A percentile compares a stretch with the other conserved stretches of the same genome.
These are phyloP conservation scores for Metarhizium rileyi DNA, from an alignment of 2,329 filamentous ascomycete species.

Conservation along the genomic window DNA sequence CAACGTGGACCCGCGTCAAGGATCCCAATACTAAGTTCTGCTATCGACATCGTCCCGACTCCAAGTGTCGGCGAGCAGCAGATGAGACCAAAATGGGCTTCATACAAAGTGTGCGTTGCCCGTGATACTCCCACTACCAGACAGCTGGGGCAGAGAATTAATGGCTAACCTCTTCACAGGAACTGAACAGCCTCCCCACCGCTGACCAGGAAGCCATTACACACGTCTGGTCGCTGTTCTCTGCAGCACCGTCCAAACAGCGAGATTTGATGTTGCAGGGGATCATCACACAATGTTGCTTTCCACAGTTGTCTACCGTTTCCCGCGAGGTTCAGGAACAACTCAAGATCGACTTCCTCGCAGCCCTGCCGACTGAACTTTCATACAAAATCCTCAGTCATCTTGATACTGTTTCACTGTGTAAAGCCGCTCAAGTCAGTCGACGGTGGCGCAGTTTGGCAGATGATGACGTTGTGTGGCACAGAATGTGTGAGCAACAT, in stretches of 20 bases:
- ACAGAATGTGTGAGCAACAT: constrained; percentile 96
- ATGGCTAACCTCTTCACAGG: constrained; percentile 37
- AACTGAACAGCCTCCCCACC: constrained; percentile 71
- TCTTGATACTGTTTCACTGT: constrained; percentile 87
- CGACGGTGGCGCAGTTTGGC: constrained; percentile 78
- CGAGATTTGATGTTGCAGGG: constrained; percentile 94
- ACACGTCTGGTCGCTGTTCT: constrained; percentile 97
- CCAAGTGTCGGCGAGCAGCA: constrained; percentile 84
- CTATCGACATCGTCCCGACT: constrained; percentile 88
- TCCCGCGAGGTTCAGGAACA: constrained; percentile 86
- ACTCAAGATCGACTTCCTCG: constrained; percentile 94
- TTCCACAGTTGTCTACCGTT: constrained; percentile 89
- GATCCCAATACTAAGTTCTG: constrained; percentile 82
- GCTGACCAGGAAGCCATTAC: constrained; percentile 91
- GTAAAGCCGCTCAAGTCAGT: constrained; percentile 92
- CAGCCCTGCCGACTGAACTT: constrained; percentile 79
- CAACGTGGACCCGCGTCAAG: constrained; percentile 21
- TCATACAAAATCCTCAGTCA: constrained; percentile 89
- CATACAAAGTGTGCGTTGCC: constrained; percentile 64
- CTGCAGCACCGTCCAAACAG: constrained; percentile 86
- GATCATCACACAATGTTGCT: constrained; percentile 93
- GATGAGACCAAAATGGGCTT: constrained; percentile 96
- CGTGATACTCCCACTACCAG: neutral
- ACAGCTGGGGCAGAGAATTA: neutral
- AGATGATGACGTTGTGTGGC: constrained; percentile 96